Evolutionary conservation across 345 rosid genomes (phyloP), one percentile per base, ranked within the genome.

Genomic region (Euphorbia peplus): DNA sequence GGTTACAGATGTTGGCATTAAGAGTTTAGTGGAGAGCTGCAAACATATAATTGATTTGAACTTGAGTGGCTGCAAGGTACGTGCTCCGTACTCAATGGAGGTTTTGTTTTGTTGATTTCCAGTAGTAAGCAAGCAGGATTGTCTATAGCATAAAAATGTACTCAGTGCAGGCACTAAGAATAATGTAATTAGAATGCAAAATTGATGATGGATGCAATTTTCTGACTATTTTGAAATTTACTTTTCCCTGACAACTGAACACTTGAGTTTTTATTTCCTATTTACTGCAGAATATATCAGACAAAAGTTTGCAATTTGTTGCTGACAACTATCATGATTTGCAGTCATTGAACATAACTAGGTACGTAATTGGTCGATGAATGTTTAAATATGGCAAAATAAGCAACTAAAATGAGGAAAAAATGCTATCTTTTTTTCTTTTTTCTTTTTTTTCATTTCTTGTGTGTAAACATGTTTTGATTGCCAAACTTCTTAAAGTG

Each of bases 21-120:
- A 77, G 75, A 89, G 86, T 81, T 75, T 93, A 71, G 90, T 89
- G 77, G 77, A 82, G 73, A 81, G 83, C 76, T 90, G 97, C 81
- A 84, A 76, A 67, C 69, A 68, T 52, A 66, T 93, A 24, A 68
- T 82, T 72, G 91, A 89, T 81, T 75, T 93, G 83, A 90, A 93
- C 80, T 73, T 90, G 64, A 93, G 97, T 73, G 98, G 97, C 72
- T 93, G 98, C 74, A 93, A 93, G 98, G 97, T 89, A 83, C 65
- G 61, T 39, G 32, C 70, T 41, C 6, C 13, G 9, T 25, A 61
- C 69, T 68, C 11, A 57, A 66, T 76, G 30, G 29, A n/a, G 8
- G n/a, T 67, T 64, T 54, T 35, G 44, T 71, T 60, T 54, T 25
- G 52, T 64, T 14, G 5, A 8, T 39, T 53, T 54, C 51, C 50